Evolutionary conservation across 139 green algal species (phyloP), one percentile per base, ranked within the genome.

Genomic region (Mesotaenium endlicherianum): DNA sequence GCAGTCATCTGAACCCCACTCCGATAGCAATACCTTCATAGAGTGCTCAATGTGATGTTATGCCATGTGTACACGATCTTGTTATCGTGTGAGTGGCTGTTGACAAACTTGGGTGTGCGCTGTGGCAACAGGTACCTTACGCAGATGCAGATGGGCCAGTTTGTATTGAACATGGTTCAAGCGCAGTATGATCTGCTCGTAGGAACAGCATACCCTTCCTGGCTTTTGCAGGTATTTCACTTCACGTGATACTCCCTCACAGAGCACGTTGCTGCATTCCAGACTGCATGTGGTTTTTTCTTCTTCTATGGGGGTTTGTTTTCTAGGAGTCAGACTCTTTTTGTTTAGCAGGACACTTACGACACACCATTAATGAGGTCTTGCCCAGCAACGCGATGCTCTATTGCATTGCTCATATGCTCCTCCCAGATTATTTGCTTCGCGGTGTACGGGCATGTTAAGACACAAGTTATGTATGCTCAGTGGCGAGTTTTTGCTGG

Each of bases 141-240:
- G 16, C 82, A 89, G 57, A 57, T 90, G 53, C 89, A 92, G 84
- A 92, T 92, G 88, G 53, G 60, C 16, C 89, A 92, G 67, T 92
- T 92, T 55, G 11, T 67, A 1, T 20, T 87, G 36, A 92, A 91
- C 59, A 41, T 91, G 17, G 11, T 80, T 5, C 90, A 95, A 80
- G 38, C 42, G 30, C n/a, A 20, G 38, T 81, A 38, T 5, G 6
- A 81, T 77, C 69, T 77, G 45, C 31, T 43, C 31, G 8, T 49
- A 31, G 17, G 38, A 5, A 14, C 11, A n/a, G 36, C 60, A 11
- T 72, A 72, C 43, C 60, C 60, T 8, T 72, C 43, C 8, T 72
- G 60, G 60, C 11, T 72, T 6, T 72, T 38, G 5, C 41, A 36
- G 60, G 60, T 72, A 11, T 38, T 8, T 40, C 11, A 11, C 60